These are phyloP conservation scores for Globisporangium orthogonon DNA, from an alignment of 352 stramenopile genomes.

Conservation along the genomic window DNA sequence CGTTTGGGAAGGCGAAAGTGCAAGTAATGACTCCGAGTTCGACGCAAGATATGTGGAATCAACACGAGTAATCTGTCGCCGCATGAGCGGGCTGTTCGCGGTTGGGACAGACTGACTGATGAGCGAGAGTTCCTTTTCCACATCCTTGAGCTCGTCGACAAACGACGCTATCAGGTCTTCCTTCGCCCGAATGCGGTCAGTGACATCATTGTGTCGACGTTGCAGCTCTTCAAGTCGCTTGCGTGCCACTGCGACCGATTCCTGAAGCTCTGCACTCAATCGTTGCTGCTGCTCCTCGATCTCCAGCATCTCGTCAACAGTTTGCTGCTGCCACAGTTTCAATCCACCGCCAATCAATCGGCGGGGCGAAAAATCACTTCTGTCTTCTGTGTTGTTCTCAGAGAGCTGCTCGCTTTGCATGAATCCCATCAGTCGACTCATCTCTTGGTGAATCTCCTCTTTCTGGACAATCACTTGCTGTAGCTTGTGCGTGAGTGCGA, in stretches of 20 bases:
- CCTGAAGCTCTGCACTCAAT: slow-evolving; percentile 29
- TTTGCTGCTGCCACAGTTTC: slow-evolving; percentile 4
- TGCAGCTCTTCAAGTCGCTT: slow-evolving; percentile 30
- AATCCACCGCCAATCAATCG: neutral
- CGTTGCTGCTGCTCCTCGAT: slow-evolving; percentile 7
- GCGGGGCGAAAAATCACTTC: neutral
- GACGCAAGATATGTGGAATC: slow-evolving; percentile 17
- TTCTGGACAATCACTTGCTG: slow-evolving; percentile 74
- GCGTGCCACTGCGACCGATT: slow-evolving; percentile 13
- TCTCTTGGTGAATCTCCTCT: slow-evolving; percentile 67
- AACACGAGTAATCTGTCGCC: slow-evolving; percentile 15
- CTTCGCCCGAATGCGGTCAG: slow-evolving; percentile 45
- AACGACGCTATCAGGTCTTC: slow-evolving; percentile 39
- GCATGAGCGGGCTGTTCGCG: slow-evolving; percentile 6
- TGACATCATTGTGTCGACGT: slow-evolving; percentile 33
- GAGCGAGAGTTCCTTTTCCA: slow-evolving; percentile 47
- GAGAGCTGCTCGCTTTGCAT: slow-evolving; percentile 13
- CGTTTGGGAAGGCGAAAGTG: slow-evolving; percentile 1
- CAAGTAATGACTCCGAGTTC: neutral
- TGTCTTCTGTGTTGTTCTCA: neutral
- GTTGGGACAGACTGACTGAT: slow-evolving; percentile 30
- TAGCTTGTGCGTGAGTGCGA: slow-evolving; percentile 63
- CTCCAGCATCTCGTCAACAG: slow-evolving; percentile 17
- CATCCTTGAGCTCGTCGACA: slow-evolving; percentile 48
- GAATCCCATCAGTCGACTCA: slow-evolving; percentile 47